Evolutionary conservation across 2,329 filamentous ascomycete species (phyloP).

Genomic region (Myriangium duriaei): DNA sequence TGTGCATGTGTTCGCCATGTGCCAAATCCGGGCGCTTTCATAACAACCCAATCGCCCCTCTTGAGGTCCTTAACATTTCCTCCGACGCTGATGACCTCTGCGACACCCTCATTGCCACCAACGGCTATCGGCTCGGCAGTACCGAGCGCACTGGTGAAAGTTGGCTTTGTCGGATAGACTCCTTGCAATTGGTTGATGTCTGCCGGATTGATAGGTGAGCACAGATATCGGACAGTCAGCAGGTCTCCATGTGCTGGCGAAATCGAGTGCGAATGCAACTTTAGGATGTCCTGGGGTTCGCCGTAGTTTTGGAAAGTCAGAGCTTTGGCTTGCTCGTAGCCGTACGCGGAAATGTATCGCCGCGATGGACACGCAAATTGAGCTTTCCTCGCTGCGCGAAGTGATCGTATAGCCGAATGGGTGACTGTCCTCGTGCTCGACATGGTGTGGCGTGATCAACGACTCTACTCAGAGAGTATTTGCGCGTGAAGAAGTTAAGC

Average conservation of each 20-base stretch:
- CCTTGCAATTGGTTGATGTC: slow-evolving; percentile 98
- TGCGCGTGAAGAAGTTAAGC: too few relatives aligned
- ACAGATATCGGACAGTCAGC: slow-evolving; percentile 75
- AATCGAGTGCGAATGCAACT: slow-evolving; percentile 64
- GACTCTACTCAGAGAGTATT: too few relatives aligned
- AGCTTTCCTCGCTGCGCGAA: not conserved
- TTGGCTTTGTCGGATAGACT: slow-evolving; percentile 77
- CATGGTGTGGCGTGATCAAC: too few relatives aligned
- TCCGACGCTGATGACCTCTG: slow-evolving; percentile 68
- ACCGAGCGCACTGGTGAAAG: slow-evolving; percentile 63
- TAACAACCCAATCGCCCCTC: slow-evolving; percentile 89
- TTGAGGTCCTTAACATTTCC: slow-evolving; percentile 47
- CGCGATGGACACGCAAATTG: not conserved
- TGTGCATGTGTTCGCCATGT: slow-evolving; percentile 92
- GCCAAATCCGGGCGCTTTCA: slow-evolving; percentile 68
- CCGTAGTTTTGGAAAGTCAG: slow-evolving; percentile 64
- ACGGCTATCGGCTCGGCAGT: slow-evolving; percentile 65
- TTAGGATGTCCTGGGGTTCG: slow-evolving; percentile 58
- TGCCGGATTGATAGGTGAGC: slow-evolving; percentile 87
- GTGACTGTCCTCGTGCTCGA: not conserved
- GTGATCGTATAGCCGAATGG: not conserved
- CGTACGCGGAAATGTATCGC: slow-evolving; percentile 49
- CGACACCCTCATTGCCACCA: slow-evolving; percentile 84
- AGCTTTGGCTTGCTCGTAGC: slow-evolving; percentile 76
- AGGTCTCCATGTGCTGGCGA: slow-evolving; percentile 57